Conservation (phyloP, 495 filamentous ascomycete species). For the Penicillium cinerascens region DNA sequence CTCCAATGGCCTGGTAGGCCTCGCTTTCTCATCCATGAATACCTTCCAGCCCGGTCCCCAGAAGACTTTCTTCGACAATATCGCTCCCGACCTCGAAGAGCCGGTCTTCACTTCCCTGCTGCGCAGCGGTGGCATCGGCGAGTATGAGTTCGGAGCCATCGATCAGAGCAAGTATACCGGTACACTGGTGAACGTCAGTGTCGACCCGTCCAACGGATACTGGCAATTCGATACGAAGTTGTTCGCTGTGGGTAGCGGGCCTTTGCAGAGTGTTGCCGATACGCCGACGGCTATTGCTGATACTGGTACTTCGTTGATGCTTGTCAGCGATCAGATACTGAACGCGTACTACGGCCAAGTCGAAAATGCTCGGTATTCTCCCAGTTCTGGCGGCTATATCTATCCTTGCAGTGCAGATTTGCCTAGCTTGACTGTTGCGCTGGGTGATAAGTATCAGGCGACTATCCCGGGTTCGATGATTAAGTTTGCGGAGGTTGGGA, state of each 20-base stretch:
- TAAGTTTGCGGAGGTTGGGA: slow-evolving; percentile 59
- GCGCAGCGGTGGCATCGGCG: slow-evolving; percentile 54
- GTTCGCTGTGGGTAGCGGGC: slow-evolving; percentile 53
- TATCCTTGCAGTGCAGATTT: slow-evolving; percentile 61
- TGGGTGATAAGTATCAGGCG: slow-evolving; percentile 58
- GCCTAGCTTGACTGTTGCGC: slow-evolving; percentile 63
- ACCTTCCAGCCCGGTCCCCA: slow-evolving; percentile 62
- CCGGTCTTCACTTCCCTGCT: slow-evolving; percentile 74
- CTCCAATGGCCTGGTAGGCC: slow-evolving; percentile 72
- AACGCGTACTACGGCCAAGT: slow-evolving; percentile 62
- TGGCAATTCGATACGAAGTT: slow-evolving; percentile 65
- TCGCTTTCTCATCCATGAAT: slow-evolving; percentile 74
- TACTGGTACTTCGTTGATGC: slow-evolving; percentile 69
- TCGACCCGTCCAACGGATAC: slow-evolving; percentile 64
- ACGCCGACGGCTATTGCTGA: slow-evolving; percentile 58
- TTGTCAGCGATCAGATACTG: slow-evolving; percentile 61
- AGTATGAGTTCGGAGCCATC: slow-evolving; percentile 75
- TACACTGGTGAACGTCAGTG: slow-evolving; percentile 56
- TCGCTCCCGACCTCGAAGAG: slow-evolving; percentile 56
- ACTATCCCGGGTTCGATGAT: slow-evolving; percentile 64
- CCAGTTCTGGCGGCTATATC: slow-evolving; percentile 55
- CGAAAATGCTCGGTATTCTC: slow-evolving; percentile 46
- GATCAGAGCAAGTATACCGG: slow-evolving; percentile 65
- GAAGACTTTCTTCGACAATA: slow-evolving; percentile 81
- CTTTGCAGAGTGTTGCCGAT: slow-evolving; percentile 24